These are phyloP conservation scores for Cladophialophora chaetospira DNA, from an alignment of 2,329 filamentous ascomycete genomes.

Conservation along the genomic window DNA sequence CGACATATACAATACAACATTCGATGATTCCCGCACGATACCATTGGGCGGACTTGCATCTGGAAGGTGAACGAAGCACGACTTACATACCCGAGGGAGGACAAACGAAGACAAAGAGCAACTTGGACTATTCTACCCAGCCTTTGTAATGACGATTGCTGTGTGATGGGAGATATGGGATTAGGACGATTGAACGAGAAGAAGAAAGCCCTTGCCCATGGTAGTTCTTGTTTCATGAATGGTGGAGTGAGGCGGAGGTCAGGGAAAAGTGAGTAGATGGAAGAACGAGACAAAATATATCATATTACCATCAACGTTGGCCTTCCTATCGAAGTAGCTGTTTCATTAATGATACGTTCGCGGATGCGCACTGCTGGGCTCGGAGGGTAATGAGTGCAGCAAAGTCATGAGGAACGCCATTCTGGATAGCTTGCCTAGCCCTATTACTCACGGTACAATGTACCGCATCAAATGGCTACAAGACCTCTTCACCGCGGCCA, in stretches of 20 bases:
- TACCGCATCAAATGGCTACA: no score
- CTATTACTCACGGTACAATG: no score
- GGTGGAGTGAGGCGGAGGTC: background rate
- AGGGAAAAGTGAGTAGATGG: background rate
- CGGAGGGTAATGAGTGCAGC: no score
- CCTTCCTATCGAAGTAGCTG: no score
- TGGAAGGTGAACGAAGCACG: background rate
- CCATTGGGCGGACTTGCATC: background rate
- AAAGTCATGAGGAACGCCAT: no score
- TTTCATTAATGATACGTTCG: no score
- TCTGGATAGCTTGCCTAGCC: no score
- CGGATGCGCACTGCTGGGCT: no score
- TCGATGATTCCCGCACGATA: background rate
- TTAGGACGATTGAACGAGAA: background rate
- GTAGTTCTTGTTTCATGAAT: background rate
- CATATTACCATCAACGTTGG: no score
- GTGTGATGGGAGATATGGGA: background rate
- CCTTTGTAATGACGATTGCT: background rate
- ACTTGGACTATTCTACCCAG: background rate
- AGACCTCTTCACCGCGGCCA: no score
- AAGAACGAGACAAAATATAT: background rate
- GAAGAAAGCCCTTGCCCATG: background rate
- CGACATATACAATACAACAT: no score
- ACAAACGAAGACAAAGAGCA: slow-evolving; percentile 1
- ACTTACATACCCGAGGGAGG: background rate